Base-by-base conservation (phyloP, 352 stramenopile species). In the Globisporangium alternatum region DNA sequence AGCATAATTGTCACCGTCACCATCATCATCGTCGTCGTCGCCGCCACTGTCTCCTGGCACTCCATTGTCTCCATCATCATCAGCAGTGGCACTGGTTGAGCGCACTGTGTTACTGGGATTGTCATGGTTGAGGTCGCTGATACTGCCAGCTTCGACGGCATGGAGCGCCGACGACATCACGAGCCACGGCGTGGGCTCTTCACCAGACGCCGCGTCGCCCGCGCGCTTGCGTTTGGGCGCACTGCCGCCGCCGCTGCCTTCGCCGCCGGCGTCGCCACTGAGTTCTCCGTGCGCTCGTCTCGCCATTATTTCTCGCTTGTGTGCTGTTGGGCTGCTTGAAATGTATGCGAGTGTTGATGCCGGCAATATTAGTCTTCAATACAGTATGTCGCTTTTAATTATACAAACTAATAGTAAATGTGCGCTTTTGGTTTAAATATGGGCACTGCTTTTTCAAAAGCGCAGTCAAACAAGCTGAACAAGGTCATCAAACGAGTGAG, bases 181-280 rank as follows among this genome's bases (percentile, higher is more conserved):
- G 13, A 60, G 54, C 54, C 54, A 60, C 22, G 54, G 54, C 22
- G 35, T 60, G n/a, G 54, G 35, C 35, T 60, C 54, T n/a, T 60
- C 54, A 2, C 15, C 35, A 10, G 49, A 19, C 21, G 35, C n/a
- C 6, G 9, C 19, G 1, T 30, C 54, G 54, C 22, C 31, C 9
- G 22, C 25, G 54, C 54, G 54, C 28, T 37, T 35, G 19, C 49
- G 49, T 6, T 56, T 56, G 5, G 21, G 12, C 22, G 22, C 31
- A 15, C 5, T 47, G 35, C 22, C 44, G 21, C 53, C 25, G 35
- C 35, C 45, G 17, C 7, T 39, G 49, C 15, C 8, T 8, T 25
- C 9, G 28, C 7, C 31, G 15, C n/a, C 19, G 15, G 12, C 17
- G 49, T 15, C 49, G 3, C 30, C 48, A 37, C 2, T 6, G 48